These are phyloP conservation scores for Deinandra increscens DNA, from an alignment of 129 eudicot genomes.

Conservation along the genomic window DNA sequence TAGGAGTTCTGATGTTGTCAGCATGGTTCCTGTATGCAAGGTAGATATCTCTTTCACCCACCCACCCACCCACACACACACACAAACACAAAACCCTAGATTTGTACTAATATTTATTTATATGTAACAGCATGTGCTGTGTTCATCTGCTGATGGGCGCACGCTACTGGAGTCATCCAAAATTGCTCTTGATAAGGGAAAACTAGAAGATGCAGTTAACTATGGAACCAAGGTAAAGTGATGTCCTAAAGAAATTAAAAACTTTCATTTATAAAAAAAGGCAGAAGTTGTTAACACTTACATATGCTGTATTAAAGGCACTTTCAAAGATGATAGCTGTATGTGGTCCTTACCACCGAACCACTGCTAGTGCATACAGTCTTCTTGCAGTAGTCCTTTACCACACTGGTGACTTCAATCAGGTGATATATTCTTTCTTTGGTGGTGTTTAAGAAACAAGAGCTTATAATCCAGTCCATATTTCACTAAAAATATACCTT, in stretches of 20 bases:
- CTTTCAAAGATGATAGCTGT: slow-evolving; percentile 95
- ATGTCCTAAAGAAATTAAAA: background rate
- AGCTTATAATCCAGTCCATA: background rate
- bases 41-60: slow-evolving; percentile 36
- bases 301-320: slow-evolving; percentile 55
- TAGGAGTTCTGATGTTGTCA: slow-evolving; percentile 67
- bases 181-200: slow-evolving; percentile 94
- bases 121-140: slow-evolving; percentile 67
- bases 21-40: slow-evolving; percentile 95
- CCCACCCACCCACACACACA: slow-evolving; percentile 13
- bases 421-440: slow-evolving; percentile 52
- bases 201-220: slow-evolving; percentile 93
- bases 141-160: slow-evolving; percentile 98
- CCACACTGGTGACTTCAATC: slow-evolving; percentile 99
- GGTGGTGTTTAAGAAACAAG: slow-evolving; percentile 6
- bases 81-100: background rate
- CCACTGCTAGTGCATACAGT: slow-evolving; percentile 95
- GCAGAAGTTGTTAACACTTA: slow-evolving; percentile 14
- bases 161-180: slow-evolving; percentile 85
- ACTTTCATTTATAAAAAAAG: background rate
- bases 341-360: slow-evolving; percentile 97
- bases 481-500: background rate
- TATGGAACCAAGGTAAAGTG: slow-evolving; percentile 81
- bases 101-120: slow-evolving; percentile 8
- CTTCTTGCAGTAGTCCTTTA: slow-evolving; percentile 98